Base-by-base conservation (phyloP, 192 early-diverging fungal genomes). In the Diversispora epigaea region DNA sequence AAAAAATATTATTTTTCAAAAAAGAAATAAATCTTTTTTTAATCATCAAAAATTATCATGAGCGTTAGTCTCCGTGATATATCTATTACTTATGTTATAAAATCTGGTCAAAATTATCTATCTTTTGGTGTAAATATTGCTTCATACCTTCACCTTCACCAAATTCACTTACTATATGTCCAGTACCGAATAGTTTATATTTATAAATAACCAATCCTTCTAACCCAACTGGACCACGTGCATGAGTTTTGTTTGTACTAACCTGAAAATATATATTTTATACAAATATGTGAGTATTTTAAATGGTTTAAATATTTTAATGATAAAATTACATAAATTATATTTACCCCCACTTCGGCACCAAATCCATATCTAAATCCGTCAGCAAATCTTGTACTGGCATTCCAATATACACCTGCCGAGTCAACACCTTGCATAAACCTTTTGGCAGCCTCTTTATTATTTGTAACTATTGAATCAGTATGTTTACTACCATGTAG, bases 201-300 rank as follows among this genome's bases (percentile, higher is more conserved):
- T 98, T 99, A 90, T 99, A 99, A 71, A 98, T 98, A n/a, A 96
- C 91, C 60, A 99, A 81, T 9, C 98, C 96, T 84, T 98, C 96
- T 60, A 99, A 83, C 0, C 98, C 98, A 4, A 98, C 98, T 1
- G 98, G 98, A 4, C 98, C 98, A 66, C 98, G 89, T 10, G 98
- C 98, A 79, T 99, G 98, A 1, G 96, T 98, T 83, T 99, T 99
- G 86, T 99, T 99, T 67, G 98, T 99, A 77, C 92, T 94, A 40
- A 93, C 88, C 83, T 87, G 41, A 32, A 32, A 32, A 32, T 32
- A 32, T 19, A 68, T 7, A 12, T 5, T 40, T 49, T 55, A 45
- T 21, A 49, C 21, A 43, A 52, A 46, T 39, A 74, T 63, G 12
- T 41, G 11, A 70, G 21, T 21, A 68, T 21, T 41, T 25, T 32